Conservation (phyloP, 345 rosid genomes). For the Rhizophora apiculata region DNA sequence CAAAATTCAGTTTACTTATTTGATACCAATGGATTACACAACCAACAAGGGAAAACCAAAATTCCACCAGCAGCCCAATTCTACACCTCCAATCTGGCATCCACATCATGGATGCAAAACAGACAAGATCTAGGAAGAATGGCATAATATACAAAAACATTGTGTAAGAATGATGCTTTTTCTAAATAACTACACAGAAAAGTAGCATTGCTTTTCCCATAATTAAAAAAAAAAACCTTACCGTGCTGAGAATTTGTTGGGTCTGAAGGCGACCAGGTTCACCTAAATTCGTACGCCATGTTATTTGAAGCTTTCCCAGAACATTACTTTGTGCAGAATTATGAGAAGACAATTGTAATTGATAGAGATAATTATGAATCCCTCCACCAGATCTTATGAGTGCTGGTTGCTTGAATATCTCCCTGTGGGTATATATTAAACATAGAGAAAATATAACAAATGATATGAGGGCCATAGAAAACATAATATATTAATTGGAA, state of each 20-base stretch:
- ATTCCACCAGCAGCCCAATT: neutral
- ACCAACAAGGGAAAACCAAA: neutral
- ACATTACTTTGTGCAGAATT: constrained; percentile 55
- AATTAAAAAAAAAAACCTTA: constrained; percentile 35
- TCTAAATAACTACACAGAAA: neutral
- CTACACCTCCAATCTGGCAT: neutral
- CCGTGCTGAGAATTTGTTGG: constrained; percentile 90
- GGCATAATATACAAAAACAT: neutral
- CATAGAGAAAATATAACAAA: neutral
- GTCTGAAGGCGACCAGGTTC: constrained; percentile 98
- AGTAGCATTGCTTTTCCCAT: neutral
- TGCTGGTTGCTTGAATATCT: constrained; percentile 60
- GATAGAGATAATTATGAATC: constrained; percentile 80
- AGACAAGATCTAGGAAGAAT: neutral
- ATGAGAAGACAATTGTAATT: constrained; percentile 45
- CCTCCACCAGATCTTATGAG: constrained; percentile 93
- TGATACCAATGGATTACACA: neutral
- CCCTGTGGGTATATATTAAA: constrained; percentile 34
- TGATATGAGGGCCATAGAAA: neutral
- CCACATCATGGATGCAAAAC: neutral
- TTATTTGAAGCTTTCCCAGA: constrained; percentile 93
- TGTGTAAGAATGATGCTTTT: neutral
- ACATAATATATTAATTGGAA: neutral
- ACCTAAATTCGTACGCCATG: constrained; percentile 95
- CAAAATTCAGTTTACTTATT: too few relatives aligned